Evolutionary conservation across 2,329 filamentous ascomycete species (phyloP).

Genomic region (Fusarium nanum): DNA sequence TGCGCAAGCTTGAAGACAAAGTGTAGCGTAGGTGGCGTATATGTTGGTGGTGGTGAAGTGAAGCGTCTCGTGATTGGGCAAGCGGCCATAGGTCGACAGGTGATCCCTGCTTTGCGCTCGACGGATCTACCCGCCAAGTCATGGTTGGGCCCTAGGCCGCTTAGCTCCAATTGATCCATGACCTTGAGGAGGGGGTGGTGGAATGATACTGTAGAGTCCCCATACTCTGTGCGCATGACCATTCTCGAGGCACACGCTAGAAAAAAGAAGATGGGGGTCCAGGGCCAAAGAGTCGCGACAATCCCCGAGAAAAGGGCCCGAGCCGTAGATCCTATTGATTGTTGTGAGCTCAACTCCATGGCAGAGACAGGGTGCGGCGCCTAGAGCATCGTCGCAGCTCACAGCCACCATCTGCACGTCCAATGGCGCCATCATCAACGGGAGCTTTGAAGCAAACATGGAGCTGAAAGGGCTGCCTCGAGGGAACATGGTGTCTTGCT

Average conservation of each 20-base stretch:
- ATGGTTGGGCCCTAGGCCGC: constrained; percentile 35
- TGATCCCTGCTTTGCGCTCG: constrained; percentile 37
- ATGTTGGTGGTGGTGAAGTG: constrained; percentile 11
- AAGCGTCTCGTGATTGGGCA: constrained; percentile 14
- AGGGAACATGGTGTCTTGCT: constrained; percentile 39
- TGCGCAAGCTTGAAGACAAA: constrained; percentile 12
- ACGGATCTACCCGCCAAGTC: constrained; percentile 46
- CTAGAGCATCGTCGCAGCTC: constrained; percentile 26
- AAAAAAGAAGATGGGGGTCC: constrained; percentile 14
- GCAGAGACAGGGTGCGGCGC: constrained; percentile 21
- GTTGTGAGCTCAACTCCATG: constrained; percentile 4
- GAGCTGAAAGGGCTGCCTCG: constrained; percentile 26
- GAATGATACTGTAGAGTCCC: constrained; percentile 26
- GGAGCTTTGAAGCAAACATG: constrained; percentile 24
- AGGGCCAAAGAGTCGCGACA: constrained; percentile 19
- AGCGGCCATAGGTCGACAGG: constrained; percentile 6
- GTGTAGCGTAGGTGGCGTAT: constrained; percentile 18
- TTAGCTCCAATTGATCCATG: constrained; percentile 31
- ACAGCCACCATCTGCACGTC: constrained; percentile 37
- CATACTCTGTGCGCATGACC: constrained; percentile 44
- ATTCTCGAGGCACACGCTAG: constrained; percentile 24
- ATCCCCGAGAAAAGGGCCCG: constrained; percentile 22
- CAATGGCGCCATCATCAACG: constrained; percentile 42
- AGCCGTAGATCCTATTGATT: constrained; percentile 2
- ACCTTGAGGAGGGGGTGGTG: constrained; percentile 21